phyloP scores from a whole-genome alignment of 106 monocot species.

The Iris macrosiphon region DNA sequence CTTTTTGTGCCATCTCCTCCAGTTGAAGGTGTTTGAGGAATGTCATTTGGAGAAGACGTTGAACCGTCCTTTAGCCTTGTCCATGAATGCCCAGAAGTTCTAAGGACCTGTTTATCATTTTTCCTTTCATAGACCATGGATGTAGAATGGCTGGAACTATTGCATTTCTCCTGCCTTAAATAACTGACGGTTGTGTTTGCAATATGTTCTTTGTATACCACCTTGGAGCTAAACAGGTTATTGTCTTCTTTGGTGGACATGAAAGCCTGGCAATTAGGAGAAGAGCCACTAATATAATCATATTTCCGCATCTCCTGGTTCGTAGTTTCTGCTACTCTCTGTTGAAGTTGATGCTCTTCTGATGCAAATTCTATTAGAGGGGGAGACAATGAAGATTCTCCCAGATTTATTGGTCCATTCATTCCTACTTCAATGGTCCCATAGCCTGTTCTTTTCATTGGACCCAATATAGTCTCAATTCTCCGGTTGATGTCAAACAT shows the following conservation, averaged over 20 bases:
- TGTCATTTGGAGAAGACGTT: neutral
- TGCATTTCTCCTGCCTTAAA: constrained; percentile 3
- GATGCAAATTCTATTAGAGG: constrained; percentile 17
- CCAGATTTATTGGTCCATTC: neutral
- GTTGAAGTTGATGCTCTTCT: constrained; percentile 16
- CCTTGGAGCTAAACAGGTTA: constrained; percentile 1
- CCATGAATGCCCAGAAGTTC: neutral
- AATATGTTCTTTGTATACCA: neutral
- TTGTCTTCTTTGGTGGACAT: neutral
- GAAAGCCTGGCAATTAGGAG: neutral
- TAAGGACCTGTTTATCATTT: neutral
- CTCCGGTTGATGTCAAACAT: constrained; percentile 36
- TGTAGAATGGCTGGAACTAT: neutral
- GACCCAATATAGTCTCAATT: constrained; percentile 18
- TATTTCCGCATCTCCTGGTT: neutral
- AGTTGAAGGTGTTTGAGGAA: neutral
- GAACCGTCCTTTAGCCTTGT: constrained; percentile 1
- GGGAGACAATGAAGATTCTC: constrained; percentile 7
- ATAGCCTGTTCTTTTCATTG: constrained; percentile 7
- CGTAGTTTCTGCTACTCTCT: neutral
- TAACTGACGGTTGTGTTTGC: neutral
- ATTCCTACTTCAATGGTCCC: constrained; percentile 5
- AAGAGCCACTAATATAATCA: constrained; percentile 1
- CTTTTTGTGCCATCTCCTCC: neutral
- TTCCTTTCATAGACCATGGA: constrained; percentile 7